Evolutionary conservation across 176 grass and related monocot genomes (phyloP).

Genomic region (Saccharum officinarum): DNA sequence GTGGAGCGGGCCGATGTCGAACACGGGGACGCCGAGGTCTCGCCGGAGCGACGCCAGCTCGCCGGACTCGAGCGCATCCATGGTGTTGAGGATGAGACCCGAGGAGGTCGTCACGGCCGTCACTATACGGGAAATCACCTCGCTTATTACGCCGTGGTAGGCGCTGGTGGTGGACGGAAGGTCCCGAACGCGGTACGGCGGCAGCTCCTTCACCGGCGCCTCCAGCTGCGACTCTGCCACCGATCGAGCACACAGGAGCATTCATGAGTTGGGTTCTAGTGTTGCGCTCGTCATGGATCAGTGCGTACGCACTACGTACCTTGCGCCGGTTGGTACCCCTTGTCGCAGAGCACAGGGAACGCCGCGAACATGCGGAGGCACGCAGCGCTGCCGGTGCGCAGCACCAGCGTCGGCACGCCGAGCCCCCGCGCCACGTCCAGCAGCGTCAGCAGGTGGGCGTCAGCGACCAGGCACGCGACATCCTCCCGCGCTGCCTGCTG

Average conservation of each 20-base stretch:
- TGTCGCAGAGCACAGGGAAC: conserved; percentile 7
- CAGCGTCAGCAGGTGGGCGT: neutral
- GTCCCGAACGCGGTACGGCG: conserved; percentile 33
- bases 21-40: neutral
- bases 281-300: too few species aligned
- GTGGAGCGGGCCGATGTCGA: conserved; percentile 41
- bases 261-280: too few species aligned
- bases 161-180: neutral
- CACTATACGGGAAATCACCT: neutral
- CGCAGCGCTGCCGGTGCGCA: conserved; percentile 27
- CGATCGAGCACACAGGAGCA: too few species aligned
- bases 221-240: conserved; percentile 6
- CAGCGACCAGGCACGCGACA: conserved; percentile 30
- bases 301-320: too few species aligned
- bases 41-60: conserved; percentile 1
- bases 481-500: neutral
- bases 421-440: neutral
- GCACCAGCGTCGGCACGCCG: conserved; percentile 29
- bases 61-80: neutral
- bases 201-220: conserved; percentile 21
- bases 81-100: conserved; percentile 30
- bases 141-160: neutral
- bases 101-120: neutral
- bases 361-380: neutral
- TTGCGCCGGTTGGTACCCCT: neutral